These are phyloP conservation scores for Kodamaea fukazawae DNA, from an alignment of 805 yeast genomes.

Conservation along the genomic window DNA sequence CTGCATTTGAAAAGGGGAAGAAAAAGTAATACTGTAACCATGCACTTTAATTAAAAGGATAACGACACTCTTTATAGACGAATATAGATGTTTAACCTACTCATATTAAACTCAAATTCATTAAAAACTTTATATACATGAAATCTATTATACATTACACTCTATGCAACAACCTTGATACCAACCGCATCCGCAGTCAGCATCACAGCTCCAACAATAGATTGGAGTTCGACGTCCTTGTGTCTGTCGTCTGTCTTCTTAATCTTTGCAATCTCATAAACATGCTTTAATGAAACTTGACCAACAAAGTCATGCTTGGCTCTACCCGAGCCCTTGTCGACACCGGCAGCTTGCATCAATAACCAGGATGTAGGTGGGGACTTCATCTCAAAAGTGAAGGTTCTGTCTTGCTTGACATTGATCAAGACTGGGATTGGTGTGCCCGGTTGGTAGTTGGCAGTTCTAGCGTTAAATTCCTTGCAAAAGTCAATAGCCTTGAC, in stretches of 20 bases:
- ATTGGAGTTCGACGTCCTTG: conserved; percentile 62
- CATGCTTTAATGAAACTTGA: conserved; percentile 72
- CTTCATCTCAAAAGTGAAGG: conserved; percentile 81
- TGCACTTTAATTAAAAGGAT: not conserved
- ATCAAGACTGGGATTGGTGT: conserved; percentile 85
- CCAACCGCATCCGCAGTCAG: conserved; percentile 92
- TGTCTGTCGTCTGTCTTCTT: conserved; percentile 85
- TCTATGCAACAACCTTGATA: conserved; percentile 68
- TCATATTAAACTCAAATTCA: too few species aligned
- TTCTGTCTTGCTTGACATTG: conserved; percentile 87
- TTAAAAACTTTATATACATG: not conserved
- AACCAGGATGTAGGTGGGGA: conserved; percentile 92
- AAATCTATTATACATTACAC: not conserved
- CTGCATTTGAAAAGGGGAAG: conserved; percentile 84
- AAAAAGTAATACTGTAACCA: conserved; percentile 30
- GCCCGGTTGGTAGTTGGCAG: conserved; percentile 83
- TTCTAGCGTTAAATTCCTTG: conserved; percentile 96
- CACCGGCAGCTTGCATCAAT: conserved; percentile 74
- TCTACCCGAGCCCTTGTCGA: conserved; percentile 73
- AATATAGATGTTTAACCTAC: too few species aligned
- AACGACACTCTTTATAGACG: too few species aligned
- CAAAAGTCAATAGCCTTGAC: conserved; percentile 98
- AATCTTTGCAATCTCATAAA: conserved; percentile 91
- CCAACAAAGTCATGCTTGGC: conserved; percentile 67
- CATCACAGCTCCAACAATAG: conserved; percentile 76